Evolutionary conservation across 1,284 basidiomycete species (phyloP), one percentile per base, ranked within the genome.

Genomic region (Trichosporon inkin): DNA sequence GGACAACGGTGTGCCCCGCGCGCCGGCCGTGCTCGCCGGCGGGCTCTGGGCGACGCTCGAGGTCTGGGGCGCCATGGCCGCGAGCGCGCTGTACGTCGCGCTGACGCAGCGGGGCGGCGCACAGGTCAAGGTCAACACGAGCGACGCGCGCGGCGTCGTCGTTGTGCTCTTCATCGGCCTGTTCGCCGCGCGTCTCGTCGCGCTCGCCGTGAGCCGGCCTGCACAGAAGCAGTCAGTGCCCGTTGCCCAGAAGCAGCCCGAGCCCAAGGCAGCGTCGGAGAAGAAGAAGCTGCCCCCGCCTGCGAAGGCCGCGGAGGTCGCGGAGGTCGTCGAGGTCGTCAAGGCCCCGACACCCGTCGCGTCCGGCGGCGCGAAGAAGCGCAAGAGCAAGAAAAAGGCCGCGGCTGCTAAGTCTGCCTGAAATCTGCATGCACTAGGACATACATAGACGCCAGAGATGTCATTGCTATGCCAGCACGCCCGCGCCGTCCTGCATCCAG

Each of bases 401-500:
- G 39, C n/a, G n/a, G n/a, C 52, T 54, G 19, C 10, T 2, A 24
- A n/a, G 32, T 41, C 20, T n/a, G 10, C 20, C 24, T 13, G 20
- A 24, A n/a, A 24, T 17, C 22, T 41, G 16, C 35, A 38, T 53
- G n/a, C n/a, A n/a, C n/a, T n/a, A 24, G 6, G 19, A 41, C 28
- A 41, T n/a, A 20, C 40, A 44, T 19, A 44, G 10, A 44, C 10
- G 13, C 40, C 11, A 22, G 17, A 44, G 20, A 44, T 22, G 36
- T 19, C 34, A 72, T 2, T 22, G 36, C 40, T 41, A 72, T 2
- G 61, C 63, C 17, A 78, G 60, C 10, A 74, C 38, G 11, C 74
- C 75, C 17, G 67, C 76, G 1, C 75, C 77, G 2, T 67, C 58
- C 58, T 74, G 69, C 72, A 79, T 70, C 73, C 74, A 79, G 36